Evolutionary conservation across 805 yeast genomes (phyloP).

Genomic region (Candida jianshihensis): DNA sequence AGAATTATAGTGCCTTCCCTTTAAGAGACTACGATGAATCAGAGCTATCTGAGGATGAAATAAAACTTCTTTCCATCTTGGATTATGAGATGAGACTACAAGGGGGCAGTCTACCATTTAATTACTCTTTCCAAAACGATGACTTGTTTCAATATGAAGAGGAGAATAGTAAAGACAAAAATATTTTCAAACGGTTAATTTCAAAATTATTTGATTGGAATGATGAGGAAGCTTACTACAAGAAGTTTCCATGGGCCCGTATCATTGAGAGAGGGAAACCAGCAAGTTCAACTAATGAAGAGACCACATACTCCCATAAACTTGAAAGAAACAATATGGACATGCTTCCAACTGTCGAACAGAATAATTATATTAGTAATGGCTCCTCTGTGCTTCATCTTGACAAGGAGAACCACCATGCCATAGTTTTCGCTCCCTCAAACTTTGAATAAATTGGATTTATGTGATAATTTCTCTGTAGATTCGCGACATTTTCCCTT

Average conservation of each 20-base stretch:
- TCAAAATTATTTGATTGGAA: conserved; percentile 6
- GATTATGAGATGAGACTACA: conserved; percentile 16
- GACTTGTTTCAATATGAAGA: conserved; percentile 9
- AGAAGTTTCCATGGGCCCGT: conserved; percentile 15
- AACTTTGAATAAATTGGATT: too few relatives aligned
- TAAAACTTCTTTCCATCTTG: conserved; percentile 13
- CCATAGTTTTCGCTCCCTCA: too few relatives aligned
- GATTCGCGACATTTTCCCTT: too few relatives aligned
- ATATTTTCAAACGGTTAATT: background rate
- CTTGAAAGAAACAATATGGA: conserved; percentile 7
- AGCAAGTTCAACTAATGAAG: background rate
- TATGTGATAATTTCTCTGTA: too few relatives aligned
- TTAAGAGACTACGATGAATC: conserved; percentile 4
- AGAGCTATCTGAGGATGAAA: conserved; percentile 12
- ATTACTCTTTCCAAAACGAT: conserved; percentile 9
- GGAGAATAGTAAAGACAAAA: conserved; percentile 2
- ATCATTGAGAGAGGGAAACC: conserved; percentile 8
- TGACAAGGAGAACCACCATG: too few relatives aligned
- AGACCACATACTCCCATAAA: background rate
- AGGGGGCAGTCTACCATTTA: conserved; percentile 5
- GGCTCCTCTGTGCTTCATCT: too few relatives aligned
- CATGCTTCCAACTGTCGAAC: conserved; percentile 12
- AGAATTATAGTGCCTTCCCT: conserved; percentile 6
- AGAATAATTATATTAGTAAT: too few relatives aligned
- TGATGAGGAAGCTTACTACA: conserved; percentile 5